A percentile compares a stretch with the other conserved stretches of the same genome.
These are phyloP conservation scores for Albatrellus ellisii DNA, from an alignment of 768 basidiomycete species.

Conservation along the genomic window DNA sequence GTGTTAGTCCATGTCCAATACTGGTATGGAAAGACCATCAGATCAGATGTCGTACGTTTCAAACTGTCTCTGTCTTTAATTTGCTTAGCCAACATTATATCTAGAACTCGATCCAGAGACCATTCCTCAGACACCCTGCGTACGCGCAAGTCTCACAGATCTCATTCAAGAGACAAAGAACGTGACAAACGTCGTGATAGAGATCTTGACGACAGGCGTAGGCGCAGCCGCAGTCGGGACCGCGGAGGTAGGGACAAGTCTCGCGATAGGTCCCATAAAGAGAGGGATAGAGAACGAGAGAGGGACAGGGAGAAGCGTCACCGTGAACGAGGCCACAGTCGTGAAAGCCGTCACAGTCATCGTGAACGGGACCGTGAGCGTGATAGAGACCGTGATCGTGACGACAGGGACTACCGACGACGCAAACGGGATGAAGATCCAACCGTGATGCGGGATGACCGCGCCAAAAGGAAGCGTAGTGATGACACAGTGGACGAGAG, in stretches of 20 bases:
- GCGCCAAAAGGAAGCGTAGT: slow-evolving; percentile 55
- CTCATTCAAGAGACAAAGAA: slow-evolving; percentile 51
- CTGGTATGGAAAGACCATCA: background rate
- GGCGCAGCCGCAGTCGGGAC: slow-evolving; percentile 48
- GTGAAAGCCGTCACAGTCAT: slow-evolving; percentile 41
- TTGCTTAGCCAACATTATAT: slow-evolving; percentile 1
- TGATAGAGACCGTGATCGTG: slow-evolving; percentile 25
- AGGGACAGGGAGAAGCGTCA: slow-evolving; percentile 32
- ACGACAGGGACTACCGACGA: slow-evolving; percentile 43
- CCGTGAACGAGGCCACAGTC: slow-evolving; percentile 33
- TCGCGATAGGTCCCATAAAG: slow-evolving; percentile 27
- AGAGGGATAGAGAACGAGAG: slow-evolving; percentile 35
- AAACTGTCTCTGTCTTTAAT: background rate
- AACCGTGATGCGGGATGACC: slow-evolving; percentile 38
- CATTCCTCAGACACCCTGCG: slow-evolving; percentile 67
- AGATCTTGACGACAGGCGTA: slow-evolving; percentile 40
- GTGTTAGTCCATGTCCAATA: background rate
- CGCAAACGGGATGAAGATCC: slow-evolving; percentile 58
- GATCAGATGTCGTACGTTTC: slow-evolving; percentile 14
- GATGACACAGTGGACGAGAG: slow-evolving; percentile 34
- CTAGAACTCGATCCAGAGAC: slow-evolving; percentile 41
- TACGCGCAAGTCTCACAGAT: slow-evolving; percentile 60
- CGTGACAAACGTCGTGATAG: slow-evolving; percentile 42
- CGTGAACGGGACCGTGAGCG: slow-evolving; percentile 40
- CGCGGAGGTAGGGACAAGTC: slow-evolving; percentile 25